Evolutionary conservation across 2,329 filamentous ascomycete species (phyloP).

Genomic region (Ophiosphaerella narmari): DNA sequence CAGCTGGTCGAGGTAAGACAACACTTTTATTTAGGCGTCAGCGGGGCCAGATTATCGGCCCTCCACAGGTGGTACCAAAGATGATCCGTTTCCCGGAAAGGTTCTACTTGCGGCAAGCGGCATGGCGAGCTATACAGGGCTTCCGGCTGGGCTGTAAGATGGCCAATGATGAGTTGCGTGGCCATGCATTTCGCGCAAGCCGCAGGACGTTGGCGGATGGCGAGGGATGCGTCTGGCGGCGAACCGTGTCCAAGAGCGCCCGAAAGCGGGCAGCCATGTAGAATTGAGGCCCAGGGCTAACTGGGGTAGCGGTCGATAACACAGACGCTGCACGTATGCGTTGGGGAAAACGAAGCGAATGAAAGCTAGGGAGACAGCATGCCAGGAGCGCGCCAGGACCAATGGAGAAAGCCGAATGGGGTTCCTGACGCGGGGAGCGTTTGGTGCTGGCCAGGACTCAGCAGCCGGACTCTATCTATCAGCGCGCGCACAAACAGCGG

Average conservation of each 20-base stretch:
- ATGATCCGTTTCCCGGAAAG: constrained; percentile 27
- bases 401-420: constrained; percentile 14
- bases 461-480: constrained; percentile 7
- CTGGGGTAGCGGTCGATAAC: constrained; percentile 36
- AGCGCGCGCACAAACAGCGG: constrained; percentile 17
- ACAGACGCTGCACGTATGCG: constrained; percentile 17
- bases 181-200: constrained; percentile 23
- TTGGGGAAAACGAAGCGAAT: constrained; percentile 20
- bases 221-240: constrained; percentile 20
- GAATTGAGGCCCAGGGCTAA: constrained; percentile 30
- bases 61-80: constrained; percentile 37
- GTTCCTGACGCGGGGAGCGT: constrained; percentile 13
- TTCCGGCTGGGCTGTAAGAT: constrained; percentile 28
- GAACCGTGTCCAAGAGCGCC: constrained; percentile 29
- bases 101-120: constrained; percentile 38
- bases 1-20: constrained; percentile 30
- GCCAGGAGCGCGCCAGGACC: constrained; percentile 10
- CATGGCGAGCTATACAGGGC: constrained; percentile 37
- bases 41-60: constrained; percentile 35
- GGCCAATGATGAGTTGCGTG: constrained; percentile 32
- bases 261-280: constrained; percentile 37
- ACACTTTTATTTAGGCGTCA: constrained; percentile 34
- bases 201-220: constrained; percentile 25
- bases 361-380: constrained; percentile 14
- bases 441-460: constrained; percentile 2